Percentiles rank a stretch among this genome's conserved stretches.
Evolutionary conservation across 2,329 filamentous ascomycete species (phyloP).

Genomic region (Cercospora citrullina): DNA sequence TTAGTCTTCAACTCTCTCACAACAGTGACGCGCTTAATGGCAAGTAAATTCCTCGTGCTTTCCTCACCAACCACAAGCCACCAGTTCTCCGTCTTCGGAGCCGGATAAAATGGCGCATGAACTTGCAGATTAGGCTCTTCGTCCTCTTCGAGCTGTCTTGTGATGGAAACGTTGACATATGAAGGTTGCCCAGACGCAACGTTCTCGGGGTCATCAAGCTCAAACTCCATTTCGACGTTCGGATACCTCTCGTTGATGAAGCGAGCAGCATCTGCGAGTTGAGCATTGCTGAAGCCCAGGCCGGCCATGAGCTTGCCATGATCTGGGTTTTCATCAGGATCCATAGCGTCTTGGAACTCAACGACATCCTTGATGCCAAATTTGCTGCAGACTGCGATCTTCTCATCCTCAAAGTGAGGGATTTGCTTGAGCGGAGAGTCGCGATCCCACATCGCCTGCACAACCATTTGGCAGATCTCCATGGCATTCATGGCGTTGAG

Average conservation of each 20-base stretch:
- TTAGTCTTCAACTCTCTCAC: slow-evolving; percentile 73
- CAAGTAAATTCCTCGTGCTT: slow-evolving; percentile 79
- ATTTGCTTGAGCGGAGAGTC: slow-evolving; percentile 97
- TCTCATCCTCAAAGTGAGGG: slow-evolving; percentile 83
- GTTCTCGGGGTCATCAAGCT: slow-evolving; percentile 76
- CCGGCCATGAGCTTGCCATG: slow-evolving; percentile 75
- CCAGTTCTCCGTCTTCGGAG: slow-evolving; percentile 94
- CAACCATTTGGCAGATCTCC: slow-evolving; percentile 99
- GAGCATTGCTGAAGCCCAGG: slow-evolving; percentile 74
- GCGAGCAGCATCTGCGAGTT: slow-evolving; percentile 83
- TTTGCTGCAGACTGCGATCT: slow-evolving; percentile 78
- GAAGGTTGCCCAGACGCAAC: slow-evolving; percentile 79
- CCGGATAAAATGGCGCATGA: slow-evolving; percentile 92
- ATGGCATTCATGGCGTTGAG: slow-evolving; percentile 97
- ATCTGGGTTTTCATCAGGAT: slow-evolving; percentile 84
- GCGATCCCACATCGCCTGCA: slow-evolving; percentile 98
- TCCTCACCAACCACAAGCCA: slow-evolving; percentile 97
- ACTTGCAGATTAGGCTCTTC: slow-evolving; percentile 78
- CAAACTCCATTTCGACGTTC: slow-evolving; percentile 86
- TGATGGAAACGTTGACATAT: slow-evolving; percentile 79
- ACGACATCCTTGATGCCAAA: slow-evolving; percentile 89
- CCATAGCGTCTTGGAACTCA: slow-evolving; percentile 99
- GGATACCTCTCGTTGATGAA: slow-evolving; percentile 98
- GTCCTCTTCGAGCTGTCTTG: slow-evolving; percentile 73
- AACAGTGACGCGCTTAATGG: slow-evolving; percentile 92